Conservation (phyloP, 1,284 basidiomycete species). For the Ustilago lituana region DNA sequence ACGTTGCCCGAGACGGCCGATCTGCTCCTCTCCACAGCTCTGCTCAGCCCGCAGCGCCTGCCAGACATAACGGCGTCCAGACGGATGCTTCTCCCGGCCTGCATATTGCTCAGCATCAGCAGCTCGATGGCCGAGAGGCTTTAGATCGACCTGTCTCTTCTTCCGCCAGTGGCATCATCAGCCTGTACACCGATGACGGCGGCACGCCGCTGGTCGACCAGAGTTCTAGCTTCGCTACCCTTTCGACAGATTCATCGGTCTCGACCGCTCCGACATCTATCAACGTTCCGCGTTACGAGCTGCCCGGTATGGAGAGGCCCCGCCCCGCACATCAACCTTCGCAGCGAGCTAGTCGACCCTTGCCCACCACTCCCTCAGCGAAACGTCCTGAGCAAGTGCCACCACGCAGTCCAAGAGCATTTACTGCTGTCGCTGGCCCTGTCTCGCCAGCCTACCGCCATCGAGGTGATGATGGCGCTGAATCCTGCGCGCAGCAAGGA, state of each 20-base stretch:
- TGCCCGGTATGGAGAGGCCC: background rate
- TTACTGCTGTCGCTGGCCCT: constrained; percentile 1
- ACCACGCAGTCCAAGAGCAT: constrained; percentile 7
- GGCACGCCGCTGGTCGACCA: constrained; percentile 19
- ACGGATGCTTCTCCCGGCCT: background rate
- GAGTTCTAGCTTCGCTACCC: constrained; percentile 5
- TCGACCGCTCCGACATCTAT: background rate
- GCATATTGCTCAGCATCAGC: background rate
- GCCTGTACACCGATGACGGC: constrained; percentile 42
- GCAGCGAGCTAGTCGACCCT: constrained; percentile 29
- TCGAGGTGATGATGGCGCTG: constrained; percentile 3
- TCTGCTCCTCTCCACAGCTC: background rate
- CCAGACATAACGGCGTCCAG: background rate
- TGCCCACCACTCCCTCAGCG: constrained; percentile 26
- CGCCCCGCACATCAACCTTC: constrained; percentile 12
- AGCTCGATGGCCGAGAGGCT: background rate
- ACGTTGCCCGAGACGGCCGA: background rate
- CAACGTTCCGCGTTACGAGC: background rate
- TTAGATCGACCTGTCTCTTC: constrained; percentile 33
- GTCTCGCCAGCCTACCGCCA: constrained; percentile 14
- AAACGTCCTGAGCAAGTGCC: constrained; percentile 6
- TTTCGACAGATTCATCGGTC: constrained; percentile 2
- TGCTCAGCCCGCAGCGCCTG: background rate
- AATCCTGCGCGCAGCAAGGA: constrained; percentile 18
- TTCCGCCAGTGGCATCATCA: constrained; percentile 53